Conservation (phyloP, 441 rosid genomes). For the Euphorbia schlechtendalii region DNA sequence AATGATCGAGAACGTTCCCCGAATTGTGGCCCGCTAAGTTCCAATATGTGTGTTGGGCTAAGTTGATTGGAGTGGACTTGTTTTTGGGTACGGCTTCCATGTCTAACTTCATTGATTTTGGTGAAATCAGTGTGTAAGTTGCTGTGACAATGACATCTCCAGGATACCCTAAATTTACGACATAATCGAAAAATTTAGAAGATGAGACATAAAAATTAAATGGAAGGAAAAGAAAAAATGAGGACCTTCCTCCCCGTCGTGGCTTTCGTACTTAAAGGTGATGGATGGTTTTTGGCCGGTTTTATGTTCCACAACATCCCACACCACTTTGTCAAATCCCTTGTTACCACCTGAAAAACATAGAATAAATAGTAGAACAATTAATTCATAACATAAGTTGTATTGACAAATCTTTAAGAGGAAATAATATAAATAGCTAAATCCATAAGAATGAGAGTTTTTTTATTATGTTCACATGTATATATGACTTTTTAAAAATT, state of each 20-base stretch:
- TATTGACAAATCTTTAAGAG: neutral
- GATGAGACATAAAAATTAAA: neutral
- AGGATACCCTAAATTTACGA: constrained; percentile 51
- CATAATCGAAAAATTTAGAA: neutral
- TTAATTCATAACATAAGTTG: neutral
- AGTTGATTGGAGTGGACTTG: constrained; percentile 69
- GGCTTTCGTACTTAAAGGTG: constrained; percentile 57
- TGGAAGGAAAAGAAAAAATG: constrained; percentile 1
- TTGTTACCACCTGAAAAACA: constrained; percentile 58
- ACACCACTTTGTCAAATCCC: constrained; percentile 70
- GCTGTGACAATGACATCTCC: constrained; percentile 71
- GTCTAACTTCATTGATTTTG: constrained; percentile 64
- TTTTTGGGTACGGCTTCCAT: constrained; percentile 76
- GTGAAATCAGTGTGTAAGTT: constrained; percentile 65
- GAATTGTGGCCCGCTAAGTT: constrained; percentile 79
- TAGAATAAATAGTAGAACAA: neutral
- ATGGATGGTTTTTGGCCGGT: constrained; percentile 59
- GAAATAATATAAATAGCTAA: neutral
- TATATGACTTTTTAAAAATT: too few species aligned
- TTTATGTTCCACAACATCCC: constrained; percentile 64
- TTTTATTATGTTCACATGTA: too few species aligned
- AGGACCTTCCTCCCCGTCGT: constrained; percentile 88
- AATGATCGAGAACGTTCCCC: constrained; percentile 60
- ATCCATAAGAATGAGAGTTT: too few species aligned
- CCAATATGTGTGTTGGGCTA: constrained; percentile 97